Evolutionary conservation across 495 filamentous ascomycete genomes (phyloP), one percentile per base, ranked within the genome.

Genomic region (Aspergillus homomorphus): DNA sequence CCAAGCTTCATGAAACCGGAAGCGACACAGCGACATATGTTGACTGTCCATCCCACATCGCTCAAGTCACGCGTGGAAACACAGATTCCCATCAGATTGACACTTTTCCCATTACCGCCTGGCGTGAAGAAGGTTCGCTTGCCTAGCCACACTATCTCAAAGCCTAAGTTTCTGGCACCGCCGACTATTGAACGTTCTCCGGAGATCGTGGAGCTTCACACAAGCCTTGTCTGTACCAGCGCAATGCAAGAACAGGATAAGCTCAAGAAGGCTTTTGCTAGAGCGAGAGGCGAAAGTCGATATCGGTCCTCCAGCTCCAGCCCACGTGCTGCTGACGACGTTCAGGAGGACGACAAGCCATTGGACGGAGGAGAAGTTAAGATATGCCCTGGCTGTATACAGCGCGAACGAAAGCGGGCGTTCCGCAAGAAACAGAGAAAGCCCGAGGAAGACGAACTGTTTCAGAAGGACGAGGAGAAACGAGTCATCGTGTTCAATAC

Each of bases 401-500:
- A 82, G 45, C 83, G 93, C 46, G 93, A 98, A 72, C 80, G 87
- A 26, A 98, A 96, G 70, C 85, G 93, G 48, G 89, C 91, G 4
- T 86, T 83, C 0, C 81, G 93, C n/a, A 96, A 96, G 72, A 93
- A 94, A 73, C 78, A 86, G 48, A 90, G 94, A 64, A 92, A 92
- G 63, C 81, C 84, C 0, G 89, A 96, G 51, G 92, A 96, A 61
- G 91, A 83, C 61, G 83, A 91, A 59, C 70, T 86, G 4, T 98
- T 92, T 82, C 81, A 84, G 52, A 79, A 84, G 56, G 85, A 90
- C 63, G 91, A 96, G 67, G 77, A 81, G 15, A 84, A 87, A 62
- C 80, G 93, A 30, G 89, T 93, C 9, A 88, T 98, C 53, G 89
- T 96, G 18, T 96, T 98, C 80, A 98, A 98, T 69, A 91, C 88